Evolutionary conservation across 176 grass and related monocot species (phyloP), one percentile per base, ranked within the genome.

Genomic region (Zizania latifolia): DNA sequence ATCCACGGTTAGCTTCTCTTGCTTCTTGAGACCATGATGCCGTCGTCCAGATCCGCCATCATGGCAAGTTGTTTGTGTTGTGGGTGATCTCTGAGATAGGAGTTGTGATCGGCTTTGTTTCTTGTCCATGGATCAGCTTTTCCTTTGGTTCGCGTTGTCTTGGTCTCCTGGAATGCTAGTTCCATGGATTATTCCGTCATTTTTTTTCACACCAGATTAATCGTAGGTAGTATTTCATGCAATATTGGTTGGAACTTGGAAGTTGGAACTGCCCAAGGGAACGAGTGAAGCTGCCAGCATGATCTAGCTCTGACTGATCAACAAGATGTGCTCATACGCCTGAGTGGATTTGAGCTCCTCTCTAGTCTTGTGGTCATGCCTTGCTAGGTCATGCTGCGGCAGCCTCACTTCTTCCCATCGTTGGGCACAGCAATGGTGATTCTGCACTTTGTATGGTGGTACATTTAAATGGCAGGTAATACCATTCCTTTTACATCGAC

Each of bases 231-330:
- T 75, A 88, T 88, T 88, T 88, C 34, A 88, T 88, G 86, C 81
- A 22, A 75, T 48, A 19, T 38, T 61, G 60, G 8, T 10, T 53
- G 48, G 48, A 17, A 10, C 19, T 53, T n/a, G n/a, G n/a, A n/a
- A n/a, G n/a, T n/a, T n/a, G n/a, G 48, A 53, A 92, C 36, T 92
- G 93, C 29, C 71, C 90, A 70, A 84, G 87, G 93, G 93, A 97
- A 97, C 63, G 85, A 90, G 90, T 97, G 93, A 97, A 97, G 93
- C 93, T 97, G 93, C 93, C 93, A 97, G 93, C 93, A 97, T 97
- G 93, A 97, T 97, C 93, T 93, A 97, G 87, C 93, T 97, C 57
- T 75, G 82, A 75, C 58, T 86, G 82, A 93, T 82, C 76, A 71
- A 33, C 60, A 13, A 31, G 66, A 32, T 13, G 38, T 45, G 17